These are phyloP conservation scores for Russula griseocarnosa DNA, from an alignment of 768 basidiomycete genomes.

Conservation along the genomic window DNA sequence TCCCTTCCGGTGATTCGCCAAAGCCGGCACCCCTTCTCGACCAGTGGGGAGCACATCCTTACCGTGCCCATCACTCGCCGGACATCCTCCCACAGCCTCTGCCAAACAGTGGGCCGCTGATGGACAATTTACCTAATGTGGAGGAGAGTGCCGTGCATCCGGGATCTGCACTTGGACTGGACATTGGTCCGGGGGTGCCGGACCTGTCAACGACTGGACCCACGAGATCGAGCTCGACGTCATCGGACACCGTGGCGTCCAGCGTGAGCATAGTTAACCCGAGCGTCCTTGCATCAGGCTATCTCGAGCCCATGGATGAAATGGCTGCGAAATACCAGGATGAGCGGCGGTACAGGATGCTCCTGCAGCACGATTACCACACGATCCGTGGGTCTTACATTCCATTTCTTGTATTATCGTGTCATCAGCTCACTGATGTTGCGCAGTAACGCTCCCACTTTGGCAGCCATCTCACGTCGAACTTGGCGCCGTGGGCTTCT, in stretches of 20 bases:
- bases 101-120: slow-evolving; percentile 16
- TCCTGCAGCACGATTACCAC: slow-evolving; percentile 66
- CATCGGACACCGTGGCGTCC: slow-evolving; percentile 16
- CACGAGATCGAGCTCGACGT: neutral
- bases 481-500: slow-evolving; percentile 73
- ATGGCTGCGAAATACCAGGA: slow-evolving; percentile 44
- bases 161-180: slow-evolving; percentile 4
- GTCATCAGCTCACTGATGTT: neutral
- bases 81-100: slow-evolving; percentile 30
- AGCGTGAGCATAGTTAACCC: slow-evolving; percentile 6
- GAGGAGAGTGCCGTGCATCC: neutral
- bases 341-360: slow-evolving; percentile 65
- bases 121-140: neutral
- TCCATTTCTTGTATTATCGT: neutral
- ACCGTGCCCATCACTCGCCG: slow-evolving; percentile 30
- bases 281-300: slow-evolving; percentile 30
- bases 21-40: slow-evolving; percentile 30
- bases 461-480: slow-evolving; percentile 64
- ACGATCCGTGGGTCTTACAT: slow-evolving; percentile 49
- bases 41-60: slow-evolving; percentile 21
- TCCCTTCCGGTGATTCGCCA: slow-evolving; percentile 34
- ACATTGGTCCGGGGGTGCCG: neutral
- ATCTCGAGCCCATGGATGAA: slow-evolving; percentile 42
- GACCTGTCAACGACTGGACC: neutral
- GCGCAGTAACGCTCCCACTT: slow-evolving; percentile 46